Percentiles rank a stretch among this genome's conserved stretches.
These are phyloP conservation scores for Stachybotrys chartarum DNA, from an alignment of 2,329 filamentous ascomycete genomes.

Conservation along the genomic window DNA sequence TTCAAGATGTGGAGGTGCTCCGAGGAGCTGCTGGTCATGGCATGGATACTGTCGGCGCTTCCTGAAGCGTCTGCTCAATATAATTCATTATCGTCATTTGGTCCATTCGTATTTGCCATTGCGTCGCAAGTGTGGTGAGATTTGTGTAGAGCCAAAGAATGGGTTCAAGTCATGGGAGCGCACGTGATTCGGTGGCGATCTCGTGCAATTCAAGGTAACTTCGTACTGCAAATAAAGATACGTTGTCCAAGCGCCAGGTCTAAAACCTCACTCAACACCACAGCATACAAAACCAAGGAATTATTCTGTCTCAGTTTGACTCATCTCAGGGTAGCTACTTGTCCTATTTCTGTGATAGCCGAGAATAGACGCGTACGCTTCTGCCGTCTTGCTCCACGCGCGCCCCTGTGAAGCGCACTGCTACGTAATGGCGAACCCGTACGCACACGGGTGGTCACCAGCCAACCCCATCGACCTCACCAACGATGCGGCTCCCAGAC, in stretches of 20 bases:
- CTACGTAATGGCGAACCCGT: not conserved
- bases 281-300: no score
- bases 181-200: not conserved
- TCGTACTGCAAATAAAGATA: no score
- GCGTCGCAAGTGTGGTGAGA: not conserved
- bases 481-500: not conserved
- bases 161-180: not conserved
- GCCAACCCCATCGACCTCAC: constrained; percentile 5
- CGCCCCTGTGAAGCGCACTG: not conserved
- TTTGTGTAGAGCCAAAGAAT: not conserved
- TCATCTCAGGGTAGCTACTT: no score
- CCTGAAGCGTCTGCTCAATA: not conserved
- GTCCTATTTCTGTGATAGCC: no score
- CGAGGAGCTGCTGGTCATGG: not conserved
- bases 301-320: no score
- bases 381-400: no score
- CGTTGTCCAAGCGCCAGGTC: no score
- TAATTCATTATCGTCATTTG: not conserved
- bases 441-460: constrained; percentile 2
- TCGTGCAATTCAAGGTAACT: not conserved
- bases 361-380: no score
- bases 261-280: no score
- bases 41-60: not conserved
- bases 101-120: not conserved
- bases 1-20: not conserved